phyloP scores from a whole-genome alignment of 2,329 filamentous ascomycete genomes.

The Stagonosporopsis chrysanthemi region DNA sequence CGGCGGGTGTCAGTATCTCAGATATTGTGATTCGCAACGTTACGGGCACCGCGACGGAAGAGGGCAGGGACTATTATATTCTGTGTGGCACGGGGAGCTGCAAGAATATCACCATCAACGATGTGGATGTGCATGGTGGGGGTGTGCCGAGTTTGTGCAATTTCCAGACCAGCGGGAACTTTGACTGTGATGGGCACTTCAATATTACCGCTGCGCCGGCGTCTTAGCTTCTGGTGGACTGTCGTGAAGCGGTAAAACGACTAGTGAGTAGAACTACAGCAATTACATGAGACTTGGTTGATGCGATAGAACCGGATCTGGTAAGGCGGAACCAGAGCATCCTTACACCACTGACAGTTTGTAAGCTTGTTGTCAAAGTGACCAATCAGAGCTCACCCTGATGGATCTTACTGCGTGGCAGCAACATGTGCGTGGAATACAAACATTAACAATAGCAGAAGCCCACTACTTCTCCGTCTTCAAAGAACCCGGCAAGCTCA shows the following conservation, averaged over 20 bases:
- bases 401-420: neutral
- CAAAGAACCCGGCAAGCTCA: too few relatives aligned
- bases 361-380: slow-evolving; percentile 2
- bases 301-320: neutral
- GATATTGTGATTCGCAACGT: slow-evolving; percentile 53
- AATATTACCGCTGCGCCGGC: slow-evolving; percentile 14
- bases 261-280: neutral
- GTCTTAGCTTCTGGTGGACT: neutral
- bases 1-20: slow-evolving; percentile 57
- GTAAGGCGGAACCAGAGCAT: neutral
- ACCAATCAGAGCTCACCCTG: neutral
- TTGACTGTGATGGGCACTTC: slow-evolving; percentile 35
- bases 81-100: slow-evolving; percentile 62
- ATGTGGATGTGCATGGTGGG: slow-evolving; percentile 50
- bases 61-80: slow-evolving; percentile 58
- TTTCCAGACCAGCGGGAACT: slow-evolving; percentile 37
- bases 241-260: neutral
- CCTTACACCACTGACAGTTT: neutral
- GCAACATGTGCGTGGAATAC: too few relatives aligned
- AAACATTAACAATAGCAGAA: too few relatives aligned
- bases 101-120: slow-evolving; percentile 63
- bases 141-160: slow-evolving; percentile 46
- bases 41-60: slow-evolving; percentile 49
- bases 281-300: neutral
- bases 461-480: too few relatives aligned